Conservation (phyloP, 257 asterid genomes). For the Solanum ossicruentum region DNA sequence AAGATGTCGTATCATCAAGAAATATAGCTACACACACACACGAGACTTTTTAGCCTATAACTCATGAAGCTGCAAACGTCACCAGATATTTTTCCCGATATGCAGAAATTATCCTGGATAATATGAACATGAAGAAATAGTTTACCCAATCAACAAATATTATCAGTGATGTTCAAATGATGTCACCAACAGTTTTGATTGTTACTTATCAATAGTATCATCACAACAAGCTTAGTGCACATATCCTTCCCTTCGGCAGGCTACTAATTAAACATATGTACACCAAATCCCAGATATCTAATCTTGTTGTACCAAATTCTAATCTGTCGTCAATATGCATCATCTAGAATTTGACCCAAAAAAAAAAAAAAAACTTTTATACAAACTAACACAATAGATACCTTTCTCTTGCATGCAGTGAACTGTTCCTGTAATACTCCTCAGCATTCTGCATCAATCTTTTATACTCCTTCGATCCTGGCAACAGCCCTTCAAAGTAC, state of each 20-base stretch:
- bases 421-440: conserved; percentile 53
- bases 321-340: neutral
- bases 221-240: neutral
- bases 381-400: neutral
- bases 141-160: neutral
- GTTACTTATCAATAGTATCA: neutral
- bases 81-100: neutral
- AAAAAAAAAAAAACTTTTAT: too few relatives aligned
- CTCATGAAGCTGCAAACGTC: neutral
- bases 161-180: neutral
- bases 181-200: neutral
- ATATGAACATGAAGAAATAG: neutral
- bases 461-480: conserved; percentile 66
- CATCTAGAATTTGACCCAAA: neutral
- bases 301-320: neutral
- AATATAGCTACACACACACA: neutral
- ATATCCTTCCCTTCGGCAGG: neutral
- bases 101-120: neutral
- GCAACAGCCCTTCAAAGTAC: conserved; percentile 65
- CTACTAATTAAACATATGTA: neutral
- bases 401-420: conserved; percentile 54
- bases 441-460: conserved; percentile 68
- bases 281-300: neutral
- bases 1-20: neutral
- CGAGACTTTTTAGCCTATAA: neutral